Percentiles rank a stretch among this genome's conserved stretches.
These are phyloP conservation scores for Primulina eburnea DNA, from an alignment of 257 asterid species.

Conservation along the genomic window DNA sequence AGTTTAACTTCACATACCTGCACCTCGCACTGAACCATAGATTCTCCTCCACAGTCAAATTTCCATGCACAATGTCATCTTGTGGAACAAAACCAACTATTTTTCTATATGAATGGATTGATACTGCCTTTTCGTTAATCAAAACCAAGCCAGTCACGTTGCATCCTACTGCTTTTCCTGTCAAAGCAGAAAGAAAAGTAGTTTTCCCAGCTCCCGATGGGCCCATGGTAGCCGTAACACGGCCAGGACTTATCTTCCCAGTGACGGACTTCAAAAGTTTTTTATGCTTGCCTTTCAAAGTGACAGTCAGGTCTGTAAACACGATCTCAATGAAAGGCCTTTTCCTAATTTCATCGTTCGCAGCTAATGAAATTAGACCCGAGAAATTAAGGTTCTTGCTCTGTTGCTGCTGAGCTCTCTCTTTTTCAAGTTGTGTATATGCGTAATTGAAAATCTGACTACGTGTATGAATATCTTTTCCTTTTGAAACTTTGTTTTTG, in stretches of 20 bases:
- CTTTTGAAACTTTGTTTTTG: slow-evolving; percentile 37
- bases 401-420: slow-evolving; percentile 52
- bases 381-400: slow-evolving; percentile 55
- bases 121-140: slow-evolving; percentile 43
- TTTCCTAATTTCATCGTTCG: slow-evolving; percentile 34
- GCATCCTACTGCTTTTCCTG: slow-evolving; percentile 64
- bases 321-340: slow-evolving; percentile 51
- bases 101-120: slow-evolving; percentile 49
- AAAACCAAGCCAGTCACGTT: slow-evolving; percentile 42
- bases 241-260: slow-evolving; percentile 56
- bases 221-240: slow-evolving; percentile 55
- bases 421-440: slow-evolving; percentile 53
- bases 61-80: slow-evolving; percentile 67
- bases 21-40: slow-evolving; percentile 63
- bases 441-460: slow-evolving; percentile 66
- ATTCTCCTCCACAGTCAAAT: slow-evolving; percentile 63
- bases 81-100: slow-evolving; percentile 63
- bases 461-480: slow-evolving; percentile 42
- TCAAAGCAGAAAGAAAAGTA: slow-evolving; percentile 59
- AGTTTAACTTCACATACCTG: slow-evolving; percentile 40
- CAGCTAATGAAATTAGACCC: slow-evolving; percentile 51
- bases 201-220: slow-evolving; percentile 72
- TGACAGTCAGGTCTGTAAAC: slow-evolving; percentile 46
- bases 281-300: slow-evolving; percentile 52
- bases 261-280: slow-evolving; percentile 45